Evolutionary conservation across 2,329 filamentous ascomycete genomes (phyloP), one percentile per base, ranked within the genome.

Genomic region (Nigrospora osmanthi): DNA sequence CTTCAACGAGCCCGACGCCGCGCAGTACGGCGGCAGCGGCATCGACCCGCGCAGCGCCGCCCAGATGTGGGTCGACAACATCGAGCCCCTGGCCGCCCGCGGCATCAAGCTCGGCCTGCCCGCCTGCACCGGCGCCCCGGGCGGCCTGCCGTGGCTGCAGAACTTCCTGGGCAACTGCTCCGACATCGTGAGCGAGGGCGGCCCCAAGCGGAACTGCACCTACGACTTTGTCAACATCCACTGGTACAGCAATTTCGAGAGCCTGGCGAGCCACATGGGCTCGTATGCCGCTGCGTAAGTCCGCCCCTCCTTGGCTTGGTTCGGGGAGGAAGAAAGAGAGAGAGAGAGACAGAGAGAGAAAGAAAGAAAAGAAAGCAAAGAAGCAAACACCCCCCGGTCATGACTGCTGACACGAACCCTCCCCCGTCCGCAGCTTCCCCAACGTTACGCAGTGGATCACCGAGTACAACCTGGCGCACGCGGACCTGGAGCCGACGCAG

Each of bases 1-100:
- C 28, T 90, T 89, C 70, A 91, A 93, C 63, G 87, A 93, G 59
- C 87, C 87, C 0, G 85, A 91, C 57, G 78, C 76, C 14, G 61
- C 67, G 1, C 54, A 58, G 2, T 73, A 68, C 10, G 84, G 84
- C 35, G 87, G 87, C 4, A 83, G 78, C 50, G 68, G 78, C 50
- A 66, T 90, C 17, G 58, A 69, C 2, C 79, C 85, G 0, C 59
- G 67, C 10, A 59, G 65, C 1, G 87, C 87, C 0, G 87, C 87
- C 2, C 61, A 72, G 43, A 73, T 80, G 9, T 93, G 86, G 85
- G 79, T 84, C 31, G 69, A 71, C 35, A 80, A 89, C 56, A 79
- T 93, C 46, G 76, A 85, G 52, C 87, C 87, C 0, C 67, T 93
- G 47, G 72, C 73, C 39, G 61, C 75, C 49, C 63, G 80, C 54